phyloP scores from a whole-genome alignment of 768 basidiomycete species.

The Lactarius hatsudake region DNA sequence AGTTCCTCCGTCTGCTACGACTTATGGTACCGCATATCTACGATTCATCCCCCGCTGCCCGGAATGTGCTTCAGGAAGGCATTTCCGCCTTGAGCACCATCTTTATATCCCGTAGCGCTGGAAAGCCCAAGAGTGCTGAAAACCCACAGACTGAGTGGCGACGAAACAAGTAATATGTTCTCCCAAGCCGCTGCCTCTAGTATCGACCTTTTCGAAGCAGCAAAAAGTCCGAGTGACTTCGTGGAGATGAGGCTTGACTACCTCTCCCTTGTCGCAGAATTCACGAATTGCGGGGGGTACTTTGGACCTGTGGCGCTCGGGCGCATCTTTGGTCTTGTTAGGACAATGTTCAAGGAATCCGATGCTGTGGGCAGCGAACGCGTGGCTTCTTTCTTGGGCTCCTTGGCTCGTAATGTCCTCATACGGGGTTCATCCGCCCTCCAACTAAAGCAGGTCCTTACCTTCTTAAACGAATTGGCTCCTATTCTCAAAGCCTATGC shows the following conservation, averaged over 20 bases:
- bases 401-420: slow-evolving; percentile 50
- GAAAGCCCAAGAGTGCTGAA: slow-evolving; percentile 47
- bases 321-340: slow-evolving; percentile 54
- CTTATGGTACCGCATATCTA: slow-evolving; percentile 56
- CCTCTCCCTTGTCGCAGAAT: slow-evolving; percentile 51
- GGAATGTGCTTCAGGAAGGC: slow-evolving; percentile 60
- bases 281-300: slow-evolving; percentile 49
- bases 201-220: slow-evolving; percentile 42
- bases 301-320: slow-evolving; percentile 40
- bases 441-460: slow-evolving; percentile 46
- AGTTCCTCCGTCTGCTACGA: slow-evolving; percentile 63
- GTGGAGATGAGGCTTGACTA: slow-evolving; percentile 63
- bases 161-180: slow-evolving; percentile 27
- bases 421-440: slow-evolving; percentile 39
- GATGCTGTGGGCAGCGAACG: slow-evolving; percentile 37
- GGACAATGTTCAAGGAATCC: slow-evolving; percentile 54
- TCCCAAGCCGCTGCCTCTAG: slow-evolving; percentile 30
- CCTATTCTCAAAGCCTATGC: slow-evolving; percentile 54
- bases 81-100: slow-evolving; percentile 64
- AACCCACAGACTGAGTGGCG: slow-evolving; percentile 31
- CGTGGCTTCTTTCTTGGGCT: slow-evolving; percentile 52
- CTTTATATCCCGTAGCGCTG: slow-evolving; percentile 43
- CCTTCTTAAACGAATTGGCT: slow-evolving; percentile 53
- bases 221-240: slow-evolving; percentile 52
- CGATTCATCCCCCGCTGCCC: slow-evolving; percentile 49